Base-by-base conservation (phyloP, 1,284 basidiomycete genomes). In the Austroboletus niveus region DNA sequence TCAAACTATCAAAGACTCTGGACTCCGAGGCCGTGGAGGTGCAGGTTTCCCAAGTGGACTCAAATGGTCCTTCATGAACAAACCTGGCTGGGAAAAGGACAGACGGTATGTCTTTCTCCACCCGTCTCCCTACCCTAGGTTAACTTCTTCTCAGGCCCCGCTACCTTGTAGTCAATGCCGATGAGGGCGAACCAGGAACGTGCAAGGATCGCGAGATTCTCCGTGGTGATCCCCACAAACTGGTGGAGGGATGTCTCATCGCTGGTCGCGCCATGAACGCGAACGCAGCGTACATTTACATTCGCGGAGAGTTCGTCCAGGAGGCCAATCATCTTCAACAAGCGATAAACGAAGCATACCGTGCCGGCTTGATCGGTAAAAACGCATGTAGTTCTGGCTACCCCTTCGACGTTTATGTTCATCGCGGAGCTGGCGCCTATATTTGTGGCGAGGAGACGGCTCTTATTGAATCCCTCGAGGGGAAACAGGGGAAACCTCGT, bases 11-110 rank as follows among this genome's bases (percentile, higher is more conserved):
- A 98, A 99, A 73, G 93, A 94, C 64, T 98, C 94, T 14, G 96
- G 96, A 48, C 80, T 99, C 44, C 86, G 96, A 66, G 96, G 96
- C 27, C 89, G 97, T 59, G 96, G 96, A 57, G 96, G 97, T 56
- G 97, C 96, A 49, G 96, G 97, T 42, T 99, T 99, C 72, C 96
- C 95, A 2, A 93, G 89, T 59, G 96, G 96, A 46, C 79, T 99
- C 62, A 99, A 99, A 73, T 99, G 96, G 96, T 91, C 87, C 69
- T 98, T 98, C 72, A 98, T 96, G 90, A 98, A 98, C 79, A 98
- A 98, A 76, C 96, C 95, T 30, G 89, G 89, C 41, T 98, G 96
- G 95, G 87, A 99, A 77, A 91, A 94, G 68, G 96, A 98, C 69
- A 83, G 83, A 55, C 80, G 94, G 86, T 89, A 55, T 53, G 78